phyloP scores from a whole-genome alignment of 768 basidiomycete species.

The Psilocybe cubensis region DNA sequence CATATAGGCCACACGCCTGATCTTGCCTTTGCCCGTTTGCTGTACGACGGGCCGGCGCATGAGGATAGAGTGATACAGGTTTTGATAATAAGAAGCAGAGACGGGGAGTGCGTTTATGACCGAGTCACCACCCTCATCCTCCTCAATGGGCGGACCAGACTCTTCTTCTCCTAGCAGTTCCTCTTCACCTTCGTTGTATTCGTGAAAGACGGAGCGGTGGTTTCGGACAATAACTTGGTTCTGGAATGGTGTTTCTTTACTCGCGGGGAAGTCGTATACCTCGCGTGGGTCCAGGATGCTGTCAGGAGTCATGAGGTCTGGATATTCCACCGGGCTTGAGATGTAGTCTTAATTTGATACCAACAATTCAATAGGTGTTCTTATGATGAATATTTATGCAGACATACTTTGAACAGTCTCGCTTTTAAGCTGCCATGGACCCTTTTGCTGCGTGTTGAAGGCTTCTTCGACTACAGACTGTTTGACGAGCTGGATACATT shows the following conservation, averaged over 20 bases:
- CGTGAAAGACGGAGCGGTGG: slow-evolving; percentile 67
- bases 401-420: slow-evolving; percentile 12
- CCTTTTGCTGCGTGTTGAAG: slow-evolving; percentile 5
- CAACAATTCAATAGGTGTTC: not conserved
- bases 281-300: slow-evolving; percentile 66
- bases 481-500: slow-evolving; percentile 15
- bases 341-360: not conserved
- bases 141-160: slow-evolving; percentile 22
- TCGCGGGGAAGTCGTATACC: slow-evolving; percentile 54
- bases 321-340: slow-evolving; percentile 33
- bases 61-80: slow-evolving; percentile 45
- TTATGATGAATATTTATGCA: not conserved
- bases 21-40: slow-evolving; percentile 95
- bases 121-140: slow-evolving; percentile 29
- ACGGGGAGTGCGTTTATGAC: slow-evolving; percentile 23
- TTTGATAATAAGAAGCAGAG: slow-evolving; percentile 21
- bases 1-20: slow-evolving; percentile 60
- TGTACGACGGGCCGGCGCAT: slow-evolving; percentile 69
- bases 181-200: slow-evolving; percentile 36
- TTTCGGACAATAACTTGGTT: slow-evolving; percentile 72
- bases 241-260: slow-evolving; percentile 52
- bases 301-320: slow-evolving; percentile 67
- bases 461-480: slow-evolving; percentile 9
- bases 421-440: slow-evolving; percentile 11
- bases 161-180: slow-evolving; percentile 33